Base-by-base conservation (phyloP, 73 alveolate species). In the Blepharisma japonicum region DNA sequence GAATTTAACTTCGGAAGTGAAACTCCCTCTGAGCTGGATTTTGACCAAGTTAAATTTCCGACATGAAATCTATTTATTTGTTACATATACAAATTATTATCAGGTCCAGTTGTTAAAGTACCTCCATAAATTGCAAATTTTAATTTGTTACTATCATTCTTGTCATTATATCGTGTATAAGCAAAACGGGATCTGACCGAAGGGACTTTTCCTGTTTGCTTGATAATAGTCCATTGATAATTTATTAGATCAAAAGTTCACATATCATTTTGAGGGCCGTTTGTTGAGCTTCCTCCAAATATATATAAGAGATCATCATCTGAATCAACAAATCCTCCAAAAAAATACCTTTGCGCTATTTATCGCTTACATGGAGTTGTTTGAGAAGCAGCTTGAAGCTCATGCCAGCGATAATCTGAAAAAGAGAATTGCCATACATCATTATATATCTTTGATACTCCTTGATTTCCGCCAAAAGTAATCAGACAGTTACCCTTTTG, bases 221-320 rank as follows among this genome's bases (percentile, higher is more conserved):
- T 32, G 14, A 61, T 11, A 0, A 21, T 21, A 11, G n/a, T 11
- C 50, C 77, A 61, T 25, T 14, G 14, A 14, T 61, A 61, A 4
- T 38, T 61, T 11, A 11, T 61, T 25, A 61, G 53, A 61, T 61
- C 77, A 61, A 61, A 61, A 2, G 14, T 14, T 27, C 77, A 61
- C 38, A 61, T 21, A 38, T 61, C 77, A 4, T 61, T 61, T 38
- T 25, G 42, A 21, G 42, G 50, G n/a, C 77, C 77, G 2, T 21
- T 21, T n/a, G 42, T 61, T 25, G 77, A 61, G 42, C 39, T 11
- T 61, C 77, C 77, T n/a, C 77, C 77, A 61, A 61, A 61, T 11
- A 61, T 25, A 27, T 61, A 61, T 9, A 61, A 61, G 2, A 21
- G 18, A 25, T 61, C 77, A 21, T 61, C 21, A 11, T 61, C 53